These are phyloP conservation scores for Aspergillus piperis DNA, from an alignment of 2,329 filamentous ascomycete genomes.

Conservation along the genomic window DNA sequence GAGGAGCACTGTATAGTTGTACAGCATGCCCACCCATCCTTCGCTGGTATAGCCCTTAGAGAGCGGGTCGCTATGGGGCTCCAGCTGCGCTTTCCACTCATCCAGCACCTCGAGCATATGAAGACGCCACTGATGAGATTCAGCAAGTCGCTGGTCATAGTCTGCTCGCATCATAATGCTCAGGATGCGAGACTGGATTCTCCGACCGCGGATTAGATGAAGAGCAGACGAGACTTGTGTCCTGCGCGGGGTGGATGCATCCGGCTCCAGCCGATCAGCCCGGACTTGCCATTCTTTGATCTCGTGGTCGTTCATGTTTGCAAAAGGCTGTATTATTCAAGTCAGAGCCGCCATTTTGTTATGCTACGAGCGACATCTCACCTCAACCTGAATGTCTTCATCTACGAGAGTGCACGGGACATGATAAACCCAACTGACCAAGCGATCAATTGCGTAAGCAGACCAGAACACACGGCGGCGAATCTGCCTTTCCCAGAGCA, in stretches of 20 bases:
- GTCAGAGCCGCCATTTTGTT: not conserved
- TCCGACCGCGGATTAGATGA: not conserved
- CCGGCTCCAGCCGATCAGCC: not conserved
- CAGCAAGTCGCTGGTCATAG: not conserved
- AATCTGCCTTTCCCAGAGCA: not conserved
- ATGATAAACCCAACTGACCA: constrained; percentile 6
- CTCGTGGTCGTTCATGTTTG: constrained; percentile 6
- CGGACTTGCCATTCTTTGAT: not conserved
- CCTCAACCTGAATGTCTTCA: constrained; percentile 4
- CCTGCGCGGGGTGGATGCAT: not conserved
- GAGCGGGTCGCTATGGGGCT: constrained; percentile 1
- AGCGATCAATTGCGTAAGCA: constrained; percentile 7
- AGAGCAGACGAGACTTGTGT: constrained; percentile 4
- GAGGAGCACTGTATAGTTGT: constrained; percentile 4
- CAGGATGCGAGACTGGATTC: constrained; percentile 4
- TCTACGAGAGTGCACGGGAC: constrained; percentile 4
- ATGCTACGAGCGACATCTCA: not conserved
- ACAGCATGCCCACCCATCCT: constrained; percentile 8
- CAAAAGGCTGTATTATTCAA: not conserved
- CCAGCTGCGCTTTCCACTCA: constrained; percentile 3
- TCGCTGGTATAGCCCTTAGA: constrained; percentile 7
- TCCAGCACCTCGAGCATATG: constrained; percentile 4
- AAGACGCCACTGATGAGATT: not conserved
- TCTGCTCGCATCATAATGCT: constrained; percentile 4
- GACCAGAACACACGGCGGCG: constrained; percentile 6